Conservation (phyloP, 2,329 filamentous ascomycete species). For the Cadophora sp. region DNA sequence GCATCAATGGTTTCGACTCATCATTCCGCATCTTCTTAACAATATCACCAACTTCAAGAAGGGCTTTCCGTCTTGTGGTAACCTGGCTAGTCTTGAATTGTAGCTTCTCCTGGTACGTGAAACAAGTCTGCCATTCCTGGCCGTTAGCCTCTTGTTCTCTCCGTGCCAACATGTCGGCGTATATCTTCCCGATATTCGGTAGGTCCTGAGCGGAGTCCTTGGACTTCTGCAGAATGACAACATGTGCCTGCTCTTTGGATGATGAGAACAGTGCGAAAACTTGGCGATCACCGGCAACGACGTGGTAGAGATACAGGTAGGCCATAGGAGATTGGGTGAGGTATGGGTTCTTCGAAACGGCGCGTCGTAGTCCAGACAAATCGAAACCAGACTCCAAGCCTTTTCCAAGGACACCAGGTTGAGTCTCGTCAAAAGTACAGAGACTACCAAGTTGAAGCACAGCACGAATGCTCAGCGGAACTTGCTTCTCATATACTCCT, state of each 20-base stretch:
- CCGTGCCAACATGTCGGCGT: constrained; percentile 75
- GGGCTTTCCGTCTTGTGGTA: constrained; percentile 86
- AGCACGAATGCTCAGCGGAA: constrained; percentile 86
- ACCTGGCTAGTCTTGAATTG: constrained; percentile 88
- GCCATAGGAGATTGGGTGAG: constrained; percentile 76
- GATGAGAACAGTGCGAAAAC: constrained; percentile 95
- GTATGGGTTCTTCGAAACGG: constrained; percentile 74
- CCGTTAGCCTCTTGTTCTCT: constrained; percentile 70
- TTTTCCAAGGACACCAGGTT: constrained; percentile 88
- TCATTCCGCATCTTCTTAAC: constrained; percentile 92
- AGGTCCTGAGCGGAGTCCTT: constrained; percentile 81
- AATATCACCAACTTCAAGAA: constrained; percentile 85
- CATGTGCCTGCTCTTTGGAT: constrained; percentile 76
- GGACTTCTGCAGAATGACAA: constrained; percentile 85
- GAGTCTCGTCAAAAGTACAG: constrained; percentile 91
- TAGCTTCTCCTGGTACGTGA: constrained; percentile 85
- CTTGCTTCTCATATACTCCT: constrained; percentile 94
- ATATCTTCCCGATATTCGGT: constrained; percentile 90
- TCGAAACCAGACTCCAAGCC: constrained; percentile 95
- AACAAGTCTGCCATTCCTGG: constrained; percentile 78
- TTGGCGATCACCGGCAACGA: constrained; percentile 87
- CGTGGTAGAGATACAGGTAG: constrained; percentile 93
- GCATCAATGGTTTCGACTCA: constrained; percentile 77
- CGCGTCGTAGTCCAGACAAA: constrained; percentile 73
- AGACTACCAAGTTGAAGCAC: constrained; percentile 88